Base-by-base conservation (phyloP, 2,329 filamentous ascomycete genomes). In the Didymella pomorum region DNA sequence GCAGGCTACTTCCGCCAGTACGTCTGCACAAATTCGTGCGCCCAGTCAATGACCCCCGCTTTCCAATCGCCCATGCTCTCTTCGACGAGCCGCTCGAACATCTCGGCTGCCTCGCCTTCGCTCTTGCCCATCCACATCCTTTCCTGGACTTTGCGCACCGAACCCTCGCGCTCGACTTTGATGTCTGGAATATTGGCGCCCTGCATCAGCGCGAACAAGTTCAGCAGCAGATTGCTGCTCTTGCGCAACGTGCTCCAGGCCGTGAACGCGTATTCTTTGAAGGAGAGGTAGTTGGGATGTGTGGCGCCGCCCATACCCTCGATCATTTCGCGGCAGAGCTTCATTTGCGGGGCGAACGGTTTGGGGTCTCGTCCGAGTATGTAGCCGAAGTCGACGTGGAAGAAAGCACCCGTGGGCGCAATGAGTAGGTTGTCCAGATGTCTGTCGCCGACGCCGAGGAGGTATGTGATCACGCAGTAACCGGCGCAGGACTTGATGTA, bases 381-480 rank as follows among this genome's bases (percentile, higher is more conserved):
- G 78, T 96, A 99, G 41, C 96, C 95, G 71, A 99, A 99, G 76
- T 99, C 95, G 28, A 94, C 93, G 75, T 99, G 95, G 84, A 99
- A 97, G 82, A 99, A 99, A 77, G 96, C 92, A 4, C 87, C 95
- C 66, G 93, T 90, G 0, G 95, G 93, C 0, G 93, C 87, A 5
- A 99, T 86, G 25, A 99, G 87, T 1, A 99, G 86, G 71, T 99
- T 99, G 76, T 99, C 95, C 2, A 98, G 84, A 78, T 99, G 95
- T 1, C 95, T 89, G 75, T 99, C 95, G 20, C 95, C 95, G 2
- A 99, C 95, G 29, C 95, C 96, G 12, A 99, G 86, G 16, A 99
- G 91, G 76, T 99, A 99, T 0, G 96, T 99, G 67, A 99, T 97
- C 14, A 99, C 95, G 76, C 95, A 98, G 79, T 99, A 99, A 31